These are phyloP conservation scores for Tylopilus vinaceipallidus DNA, from an alignment of 768 basidiomycete species.

Conservation along the genomic window DNA sequence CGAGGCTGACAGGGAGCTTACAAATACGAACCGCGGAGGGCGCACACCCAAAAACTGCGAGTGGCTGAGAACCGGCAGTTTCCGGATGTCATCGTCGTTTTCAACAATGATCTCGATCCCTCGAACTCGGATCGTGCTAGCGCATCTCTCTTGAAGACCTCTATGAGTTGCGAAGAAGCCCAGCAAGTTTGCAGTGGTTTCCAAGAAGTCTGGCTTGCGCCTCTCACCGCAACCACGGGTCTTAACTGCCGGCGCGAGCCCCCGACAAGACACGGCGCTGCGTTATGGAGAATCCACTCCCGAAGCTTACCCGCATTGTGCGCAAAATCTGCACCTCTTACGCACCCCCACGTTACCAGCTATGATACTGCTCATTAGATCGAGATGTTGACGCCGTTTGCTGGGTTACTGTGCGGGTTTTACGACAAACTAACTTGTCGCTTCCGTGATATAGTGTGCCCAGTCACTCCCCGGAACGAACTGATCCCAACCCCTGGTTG, in stretches of 20 bases:
- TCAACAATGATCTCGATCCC: conserved; percentile 13
- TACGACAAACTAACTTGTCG: conserved; percentile 15
- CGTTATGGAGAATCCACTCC: neutral
- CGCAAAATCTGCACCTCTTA: conserved; percentile 15
- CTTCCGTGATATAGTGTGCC: conserved; percentile 16
- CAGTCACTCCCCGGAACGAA: neutral
- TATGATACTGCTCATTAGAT: conserved; percentile 13
- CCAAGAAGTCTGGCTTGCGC: conserved; percentile 6
- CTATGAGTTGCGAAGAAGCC: conserved; percentile 8
- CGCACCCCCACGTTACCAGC: conserved; percentile 11
- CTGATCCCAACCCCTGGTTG: conserved; percentile 9
- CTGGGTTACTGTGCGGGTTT: conserved; percentile 13
- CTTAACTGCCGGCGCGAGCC: no score
- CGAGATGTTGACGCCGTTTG: conserved; percentile 8
- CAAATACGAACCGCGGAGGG: no score
- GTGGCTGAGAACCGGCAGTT: no score
- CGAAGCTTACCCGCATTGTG: conserved; percentile 8
- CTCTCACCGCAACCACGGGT: neutral
- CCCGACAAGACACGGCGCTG: conserved; percentile 8
- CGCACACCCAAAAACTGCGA: no score
- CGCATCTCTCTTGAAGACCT: conserved; percentile 4
- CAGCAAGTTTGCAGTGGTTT: neutral
- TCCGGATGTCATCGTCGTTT: conserved; percentile 13
- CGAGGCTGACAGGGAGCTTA: no score
- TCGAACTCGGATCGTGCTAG: conserved; percentile 13